Base-by-base conservation (phyloP, 768 basidiomycete genomes). In the Coprinellus micaceus region DNA sequence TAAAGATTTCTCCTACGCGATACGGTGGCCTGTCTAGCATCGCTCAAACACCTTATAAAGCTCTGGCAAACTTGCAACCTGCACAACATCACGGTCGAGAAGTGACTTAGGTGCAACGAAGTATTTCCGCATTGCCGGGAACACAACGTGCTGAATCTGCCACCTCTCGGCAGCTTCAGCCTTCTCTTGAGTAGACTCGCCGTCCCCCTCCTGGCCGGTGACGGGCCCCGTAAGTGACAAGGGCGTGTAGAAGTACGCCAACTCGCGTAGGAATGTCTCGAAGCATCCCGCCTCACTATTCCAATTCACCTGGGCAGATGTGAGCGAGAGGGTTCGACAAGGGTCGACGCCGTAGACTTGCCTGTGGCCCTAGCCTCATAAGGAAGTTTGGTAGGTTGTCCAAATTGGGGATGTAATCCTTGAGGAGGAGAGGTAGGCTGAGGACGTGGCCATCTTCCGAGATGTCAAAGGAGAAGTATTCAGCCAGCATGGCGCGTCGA, bases 1-100 rank as follows among this genome's bases (percentile, higher is more conserved):
- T n/a, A n/a, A n/a, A n/a, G n/a, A n/a, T n/a, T n/a, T n/a, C n/a
- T n/a, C n/a, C n/a, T n/a, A n/a, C n/a, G n/a, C n/a, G n/a, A n/a
- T n/a, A n/a, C n/a, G n/a, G n/a, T n/a, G n/a, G n/a, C n/a, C n/a
- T n/a, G n/a, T n/a, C 77, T 67, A 98, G 66, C 95, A 98, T 60
- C 95, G 73, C 72, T 98, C 95, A 64, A 98, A 99, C 0, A 98
- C 90, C 59, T 89, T 86, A 69, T 97, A 99, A 52, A 99, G 74
- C 60, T 95, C 93, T 1, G 94, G 94, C 41, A 98, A 71, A 68
- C 83, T 89, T 10, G 97, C 94, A 19, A 96, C 83, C 70, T 95
- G 91, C 2, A 92, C 84, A 4, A 98, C 84, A 64, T 92, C 90
- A 25, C 73, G 66, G 61, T 86, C 89, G 49, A 88, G 76, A 57